phyloP scores from a whole-genome alignment of 345 rosid genomes.

The Toxicodendron radicans region DNA sequence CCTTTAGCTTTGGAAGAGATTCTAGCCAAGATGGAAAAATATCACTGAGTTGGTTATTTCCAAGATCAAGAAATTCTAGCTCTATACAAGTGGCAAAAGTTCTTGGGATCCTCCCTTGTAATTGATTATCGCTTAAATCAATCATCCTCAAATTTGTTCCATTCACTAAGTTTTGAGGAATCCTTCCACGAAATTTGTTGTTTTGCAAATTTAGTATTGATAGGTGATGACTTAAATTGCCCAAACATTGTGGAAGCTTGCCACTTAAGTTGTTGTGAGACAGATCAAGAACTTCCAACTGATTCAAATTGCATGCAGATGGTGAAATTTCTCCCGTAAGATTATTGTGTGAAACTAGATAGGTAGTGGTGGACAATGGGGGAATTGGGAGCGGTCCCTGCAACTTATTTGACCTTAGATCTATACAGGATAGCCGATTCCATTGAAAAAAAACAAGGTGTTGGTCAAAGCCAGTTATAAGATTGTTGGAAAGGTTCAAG shows the following conservation, averaged over 20 bases:
- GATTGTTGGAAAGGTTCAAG: no score
- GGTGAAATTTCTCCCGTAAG: constrained; percentile 19
- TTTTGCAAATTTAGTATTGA: neutral
- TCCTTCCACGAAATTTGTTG: constrained; percentile 17
- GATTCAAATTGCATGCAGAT: constrained; percentile 15
- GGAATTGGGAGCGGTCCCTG: constrained; percentile 13
- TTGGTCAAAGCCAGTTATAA: no score
- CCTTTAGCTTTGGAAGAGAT: no score
- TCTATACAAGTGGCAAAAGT: no score
- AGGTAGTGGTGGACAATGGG: accelerated
- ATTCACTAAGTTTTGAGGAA: constrained; percentile 15
- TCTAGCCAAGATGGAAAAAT: no score
- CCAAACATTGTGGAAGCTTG: constrained; percentile 29
- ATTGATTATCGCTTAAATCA: constrained; percentile 14
- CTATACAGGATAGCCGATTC: neutral
- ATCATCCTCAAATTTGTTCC: constrained; percentile 10
- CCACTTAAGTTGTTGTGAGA: constrained; percentile 23
- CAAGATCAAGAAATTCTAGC: no score
- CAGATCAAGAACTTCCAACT: constrained; percentile 7
- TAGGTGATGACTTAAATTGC: neutral
- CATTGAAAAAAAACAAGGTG: no score
- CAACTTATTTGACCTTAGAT: neutral
- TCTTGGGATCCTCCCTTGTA: neutral
- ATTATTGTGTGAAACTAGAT: constrained; percentile 3
- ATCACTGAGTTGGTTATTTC: no score